These are phyloP conservation scores for Debaryomyces maramus DNA, from an alignment of 805 yeast species.

Conservation along the genomic window DNA sequence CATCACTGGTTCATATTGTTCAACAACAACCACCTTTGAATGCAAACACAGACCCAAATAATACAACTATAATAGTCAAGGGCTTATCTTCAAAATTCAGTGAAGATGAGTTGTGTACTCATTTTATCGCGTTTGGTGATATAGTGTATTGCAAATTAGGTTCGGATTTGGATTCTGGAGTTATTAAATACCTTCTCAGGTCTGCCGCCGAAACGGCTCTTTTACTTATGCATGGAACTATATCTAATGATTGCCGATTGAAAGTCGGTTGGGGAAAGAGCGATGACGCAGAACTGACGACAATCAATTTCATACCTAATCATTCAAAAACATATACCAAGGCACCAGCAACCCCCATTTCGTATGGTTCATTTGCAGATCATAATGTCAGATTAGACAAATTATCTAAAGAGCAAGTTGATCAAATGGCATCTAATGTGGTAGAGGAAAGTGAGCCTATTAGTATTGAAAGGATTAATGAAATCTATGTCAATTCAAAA, in stretches of 20 bases:
- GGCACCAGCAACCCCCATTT: slow-evolving; percentile 17
- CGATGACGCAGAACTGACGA: slow-evolving; percentile 11
- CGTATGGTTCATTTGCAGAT: slow-evolving; percentile 17
- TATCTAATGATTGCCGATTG: slow-evolving; percentile 29
- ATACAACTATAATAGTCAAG: slow-evolving; percentile 71
- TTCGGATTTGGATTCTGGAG: slow-evolving; percentile 20
- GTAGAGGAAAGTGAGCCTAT: slow-evolving; percentile 16
- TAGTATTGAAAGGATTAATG: slow-evolving; percentile 18
- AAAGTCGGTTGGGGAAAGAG: slow-evolving; percentile 32
- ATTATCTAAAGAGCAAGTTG: slow-evolving; percentile 10
- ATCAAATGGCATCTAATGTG: slow-evolving; percentile 9
- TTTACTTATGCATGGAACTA: slow-evolving; percentile 29
- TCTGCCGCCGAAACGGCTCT: slow-evolving; percentile 40
- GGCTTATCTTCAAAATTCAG: slow-evolving; percentile 62
- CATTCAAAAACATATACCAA: slow-evolving; percentile 11
- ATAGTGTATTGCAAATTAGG: slow-evolving; percentile 26
- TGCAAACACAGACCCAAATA: slow-evolving; percentile 76
- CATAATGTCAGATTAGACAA: slow-evolving; percentile 20
- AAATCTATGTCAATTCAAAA: slow-evolving; percentile 15
- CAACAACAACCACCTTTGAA: slow-evolving; percentile 57
- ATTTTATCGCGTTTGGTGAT: slow-evolving; percentile 66
- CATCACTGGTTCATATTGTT: slow-evolving; percentile 20
- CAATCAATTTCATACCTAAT: slow-evolving; percentile 7
- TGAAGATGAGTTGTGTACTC: slow-evolving; percentile 58
- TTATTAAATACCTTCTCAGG: slow-evolving; percentile 29